Evolutionary conservation across 176 grass and related monocot species (phyloP).

Genomic region (Rhipidocladum racemiflorum): DNA sequence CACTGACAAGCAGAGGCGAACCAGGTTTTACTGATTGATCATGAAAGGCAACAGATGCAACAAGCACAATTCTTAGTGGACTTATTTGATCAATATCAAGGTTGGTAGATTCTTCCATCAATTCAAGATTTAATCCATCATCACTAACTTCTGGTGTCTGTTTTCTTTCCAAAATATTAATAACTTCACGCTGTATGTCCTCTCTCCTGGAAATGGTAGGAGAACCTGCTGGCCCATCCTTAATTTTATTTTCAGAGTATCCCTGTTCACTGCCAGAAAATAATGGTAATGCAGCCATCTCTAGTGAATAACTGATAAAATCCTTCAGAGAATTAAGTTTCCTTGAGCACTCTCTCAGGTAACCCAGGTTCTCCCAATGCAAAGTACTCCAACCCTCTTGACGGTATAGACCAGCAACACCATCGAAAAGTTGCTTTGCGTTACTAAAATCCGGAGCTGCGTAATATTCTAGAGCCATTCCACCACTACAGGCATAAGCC

Average conservation of each 20-base stretch:
- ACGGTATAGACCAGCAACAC: slow-evolving; percentile 64
- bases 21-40: slow-evolving; percentile 85
- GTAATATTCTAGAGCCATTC: slow-evolving; percentile 94
- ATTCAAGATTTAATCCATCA: slow-evolving; percentile 38
- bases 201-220: slow-evolving; percentile 76
- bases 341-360: slow-evolving; percentile 73
- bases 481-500: slow-evolving; percentile 63
- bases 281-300: slow-evolving; percentile 86
- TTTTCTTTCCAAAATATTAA: slow-evolving; percentile 44
- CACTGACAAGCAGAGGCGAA: slow-evolving; percentile 57
- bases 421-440: slow-evolving; percentile 82
- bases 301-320: slow-evolving; percentile 86
- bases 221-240: slow-evolving; percentile 66
- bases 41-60: slow-evolving; percentile 83
- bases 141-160: slow-evolving; percentile 21
- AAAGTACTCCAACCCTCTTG: slow-evolving; percentile 83
- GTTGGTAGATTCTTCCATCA: slow-evolving; percentile 45
- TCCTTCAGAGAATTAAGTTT: slow-evolving; percentile 75
- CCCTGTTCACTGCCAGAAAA: slow-evolving; percentile 47
- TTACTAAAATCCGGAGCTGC: slow-evolving; percentile 66
- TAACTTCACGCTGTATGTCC: slow-evolving; percentile 57
- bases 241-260: slow-evolving; percentile 45
- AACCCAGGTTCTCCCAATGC: slow-evolving; percentile 90
- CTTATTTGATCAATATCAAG: slow-evolving; percentile 87
- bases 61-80: slow-evolving; percentile 68